These are phyloP conservation scores for Plasmodium knowlesi DNA, from an alignment of 169 alveolate species.

Conservation along the genomic window DNA sequence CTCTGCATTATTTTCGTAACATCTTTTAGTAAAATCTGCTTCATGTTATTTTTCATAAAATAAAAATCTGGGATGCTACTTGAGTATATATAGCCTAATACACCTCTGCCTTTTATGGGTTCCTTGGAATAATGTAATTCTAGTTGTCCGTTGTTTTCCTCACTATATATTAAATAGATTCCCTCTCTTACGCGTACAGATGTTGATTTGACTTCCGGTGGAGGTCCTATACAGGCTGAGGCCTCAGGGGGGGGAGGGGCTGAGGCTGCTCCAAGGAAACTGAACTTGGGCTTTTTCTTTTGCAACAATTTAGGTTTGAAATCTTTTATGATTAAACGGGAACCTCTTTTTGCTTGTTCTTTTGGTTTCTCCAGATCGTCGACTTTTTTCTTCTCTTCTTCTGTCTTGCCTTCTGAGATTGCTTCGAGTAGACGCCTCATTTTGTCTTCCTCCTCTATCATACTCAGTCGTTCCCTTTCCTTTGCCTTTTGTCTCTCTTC, in stretches of 20 bases:
- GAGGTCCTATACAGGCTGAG: slow-evolving; percentile 24
- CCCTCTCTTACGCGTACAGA: slow-evolving; percentile 20
- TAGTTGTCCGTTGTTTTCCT: slow-evolving; percentile 61
- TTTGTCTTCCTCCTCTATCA: slow-evolving; percentile 49
- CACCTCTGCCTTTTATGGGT: slow-evolving; percentile 46
- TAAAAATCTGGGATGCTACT: slow-evolving; percentile 77
- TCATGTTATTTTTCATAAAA: slow-evolving; percentile 75
- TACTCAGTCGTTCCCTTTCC: slow-evolving; percentile 13
- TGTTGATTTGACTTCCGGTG: slow-evolving; percentile 54
- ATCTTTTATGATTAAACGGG: slow-evolving; percentile 9
- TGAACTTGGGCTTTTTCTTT: slow-evolving; percentile 47
- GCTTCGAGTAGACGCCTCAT: not conserved
- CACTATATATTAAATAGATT: slow-evolving; percentile 31
- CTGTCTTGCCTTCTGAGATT: not conserved
- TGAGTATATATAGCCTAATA: slow-evolving; percentile 72
- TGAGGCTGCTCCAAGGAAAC: slow-evolving; percentile 66
- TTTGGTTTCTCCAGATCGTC: not conserved
- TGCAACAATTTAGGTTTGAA: slow-evolving; percentile 8
- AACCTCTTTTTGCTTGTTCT: slow-evolving; percentile 1
- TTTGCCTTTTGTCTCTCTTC: not conserved
- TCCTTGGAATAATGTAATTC: slow-evolving; percentile 49
- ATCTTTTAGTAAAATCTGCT: slow-evolving; percentile 69
- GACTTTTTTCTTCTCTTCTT: not conserved
- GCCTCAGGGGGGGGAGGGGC: slow-evolving; percentile 65
- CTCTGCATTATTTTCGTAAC: slow-evolving; percentile 78